Evolutionary conservation across 2,329 filamentous ascomycete genomes (phyloP), one percentile per base, ranked within the genome.

Genomic region (Trichoderma simmonsii): DNA sequence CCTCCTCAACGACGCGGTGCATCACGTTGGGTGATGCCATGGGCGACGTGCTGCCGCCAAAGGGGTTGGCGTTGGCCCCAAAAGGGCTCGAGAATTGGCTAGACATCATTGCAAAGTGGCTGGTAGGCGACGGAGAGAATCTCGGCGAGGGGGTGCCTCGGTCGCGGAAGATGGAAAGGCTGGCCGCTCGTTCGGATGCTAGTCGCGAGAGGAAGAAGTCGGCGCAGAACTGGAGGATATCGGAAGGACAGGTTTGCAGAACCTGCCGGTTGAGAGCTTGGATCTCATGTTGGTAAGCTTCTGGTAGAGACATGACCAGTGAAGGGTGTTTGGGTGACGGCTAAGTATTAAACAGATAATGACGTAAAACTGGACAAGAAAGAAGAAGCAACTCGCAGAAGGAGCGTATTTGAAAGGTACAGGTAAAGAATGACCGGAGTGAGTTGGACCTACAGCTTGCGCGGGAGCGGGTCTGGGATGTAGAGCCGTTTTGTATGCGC

Each of bases 41-140:
- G 81, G 83, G 79, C 85, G 74, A 74, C 30, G 76, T 71, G 74
- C 83, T 84, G 72, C 92, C 91, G 72, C 92, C 91, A 77, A 95
- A 95, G 43, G 93, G 93, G 82, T 95, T 96, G 81, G 85, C 86
- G 76, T 89, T 89, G 66, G 86, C 85, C 81, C 87, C 89, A 75
- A 90, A 89, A 63, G 90, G 89, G 81, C 93, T 94, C 72, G 92
- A 92, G 82, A 97, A 96, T 78, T 88, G 90, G 80, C 90, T 89
- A 76, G 93, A 90, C 92, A 95, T 94, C 76, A 76, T 81, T 34
- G 79, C 66, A 69, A 69, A 61, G 36, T 51, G 36, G 30, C 36
- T 61, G 6, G 54, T 61, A 5, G 66, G 66, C 56, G 54, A 59
- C 11, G 66, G 66, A 51, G 56, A 60, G 36, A 69, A 69, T 69